These are phyloP conservation scores for Cyathus striatus DNA, from an alignment of 768 basidiomycete genomes.

Conservation along the genomic window DNA sequence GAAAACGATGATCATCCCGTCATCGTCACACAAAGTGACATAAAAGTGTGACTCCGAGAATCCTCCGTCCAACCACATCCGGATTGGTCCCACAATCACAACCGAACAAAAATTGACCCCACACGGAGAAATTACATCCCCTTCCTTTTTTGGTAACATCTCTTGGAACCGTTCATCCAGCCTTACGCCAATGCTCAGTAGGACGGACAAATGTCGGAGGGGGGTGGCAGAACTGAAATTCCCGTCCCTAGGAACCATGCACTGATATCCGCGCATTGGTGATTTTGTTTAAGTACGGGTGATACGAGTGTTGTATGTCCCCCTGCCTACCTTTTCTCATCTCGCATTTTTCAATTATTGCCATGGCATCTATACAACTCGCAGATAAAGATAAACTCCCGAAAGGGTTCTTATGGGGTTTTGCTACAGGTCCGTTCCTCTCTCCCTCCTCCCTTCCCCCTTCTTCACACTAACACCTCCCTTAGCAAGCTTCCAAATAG, in stretches of 20 bases:
- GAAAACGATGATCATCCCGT: too few relatives aligned
- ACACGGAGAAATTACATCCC: too few relatives aligned
- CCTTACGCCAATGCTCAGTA: too few relatives aligned
- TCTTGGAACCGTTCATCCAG: too few relatives aligned
- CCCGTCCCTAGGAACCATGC: slow-evolving; percentile 35
- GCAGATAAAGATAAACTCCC: slow-evolving; percentile 15
- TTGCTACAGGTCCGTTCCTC: slow-evolving; percentile 23
- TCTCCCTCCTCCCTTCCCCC: not conserved
- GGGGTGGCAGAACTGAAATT: slow-evolving; percentile 24
- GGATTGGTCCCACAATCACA: too few relatives aligned
- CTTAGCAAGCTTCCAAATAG: slow-evolving; percentile 67
- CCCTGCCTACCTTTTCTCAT: slow-evolving; percentile 17
- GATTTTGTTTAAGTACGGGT: slow-evolving; percentile 37
- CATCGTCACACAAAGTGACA: too few relatives aligned
- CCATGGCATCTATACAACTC: not conserved
- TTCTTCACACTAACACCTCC: too few relatives aligned
- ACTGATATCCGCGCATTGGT: slow-evolving; percentile 37
- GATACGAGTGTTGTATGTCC: slow-evolving; percentile 22
- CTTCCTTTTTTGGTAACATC: too few relatives aligned
- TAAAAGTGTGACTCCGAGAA: too few relatives aligned
- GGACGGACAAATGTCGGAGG: slow-evolving; percentile 48
- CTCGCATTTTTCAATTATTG: too few relatives aligned
- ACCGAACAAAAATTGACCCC: too few relatives aligned
- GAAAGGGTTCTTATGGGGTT: slow-evolving; percentile 26
- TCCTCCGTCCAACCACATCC: too few relatives aligned